Base-by-base conservation (phyloP, 192 early-diverging fungal species). In the Spizellomyces sp. region DNA sequence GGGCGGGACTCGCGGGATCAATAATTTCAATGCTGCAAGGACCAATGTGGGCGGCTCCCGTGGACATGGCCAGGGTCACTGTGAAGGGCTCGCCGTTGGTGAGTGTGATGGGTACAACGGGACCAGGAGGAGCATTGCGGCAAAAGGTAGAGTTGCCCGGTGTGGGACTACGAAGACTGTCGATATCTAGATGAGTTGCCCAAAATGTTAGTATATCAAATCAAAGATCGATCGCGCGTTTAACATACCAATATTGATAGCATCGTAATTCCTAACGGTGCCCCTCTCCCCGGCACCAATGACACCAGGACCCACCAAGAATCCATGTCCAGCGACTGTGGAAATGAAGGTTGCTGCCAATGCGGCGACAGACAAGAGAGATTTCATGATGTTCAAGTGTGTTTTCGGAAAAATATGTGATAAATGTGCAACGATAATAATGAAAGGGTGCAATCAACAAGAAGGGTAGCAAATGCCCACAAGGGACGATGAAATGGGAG, bases 241-340 rank as follows among this genome's bases (percentile, higher is more conserved):
- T n/a, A 1, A 54, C 50, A n/a, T 19, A 54, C 50, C 50, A 54
- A 15, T 69, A 42, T 67, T 58, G 71, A 77, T 77, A 21, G 42
- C 47, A 36, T 60, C 59, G 60, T 73, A 73, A 54, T 77, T 63
- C 8, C 68, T n/a, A n/a, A 74, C 71, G 8, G 45, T 45, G 8
- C 66, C 71, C 45, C 48, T 27, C 45, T 43, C n/a, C 5, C 19
- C 27, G 43, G 70, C 45, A 27, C 17, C 21, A 6, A 77, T 47
- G 5, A 21, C 15, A 19, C 68, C 67, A 19, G 60, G 47, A 43
- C 72, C 70, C n/a, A 64, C 44, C 10, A 78, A 3, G 62, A 78
- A 78, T 4, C 77, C 77, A 62, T 78, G 77, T 9, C 61, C 77
- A 58, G 71, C 58, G 21, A 78, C 77, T 17, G 27, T 59, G 17